Conservation (phyloP, 2,329 filamentous ascomycete genomes). For the Aspergillus piperis region DNA sequence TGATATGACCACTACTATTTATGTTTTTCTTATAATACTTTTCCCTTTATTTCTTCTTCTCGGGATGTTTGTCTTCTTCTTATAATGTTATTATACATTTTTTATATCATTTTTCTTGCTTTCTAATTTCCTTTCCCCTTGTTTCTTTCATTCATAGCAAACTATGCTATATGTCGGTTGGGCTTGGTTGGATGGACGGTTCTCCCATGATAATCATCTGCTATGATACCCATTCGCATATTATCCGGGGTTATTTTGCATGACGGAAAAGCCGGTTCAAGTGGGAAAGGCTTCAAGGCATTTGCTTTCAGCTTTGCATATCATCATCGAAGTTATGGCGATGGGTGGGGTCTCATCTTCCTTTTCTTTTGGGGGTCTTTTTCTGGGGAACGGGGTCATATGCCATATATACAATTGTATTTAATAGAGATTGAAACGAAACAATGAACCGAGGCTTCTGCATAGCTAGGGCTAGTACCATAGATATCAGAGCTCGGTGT, state of each 20-base stretch:
- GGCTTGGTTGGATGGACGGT: neutral
- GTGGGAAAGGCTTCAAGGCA: neutral
- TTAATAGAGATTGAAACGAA: neutral
- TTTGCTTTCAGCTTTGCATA: neutral
- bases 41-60: neutral
- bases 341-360: neutral
- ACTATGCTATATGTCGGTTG: neutral
- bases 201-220: neutral
- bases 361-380: neutral
- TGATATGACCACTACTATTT: neutral
- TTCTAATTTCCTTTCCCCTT: neutral
- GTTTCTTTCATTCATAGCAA: neutral
- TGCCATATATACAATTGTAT: neutral
- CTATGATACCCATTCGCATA: slow-evolving; percentile 9
- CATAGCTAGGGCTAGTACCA: neutral
- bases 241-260: neutral
- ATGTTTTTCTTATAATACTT: neutral
- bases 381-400: no score
- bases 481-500: no score
- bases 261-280: neutral
- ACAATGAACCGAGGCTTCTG: neutral
- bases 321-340: neutral
- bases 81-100: neutral
- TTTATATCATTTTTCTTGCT: neutral
- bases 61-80: neutral